Base-by-base conservation (phyloP, 148 eudicot genomes). In the Oxyria digyna region DNA sequence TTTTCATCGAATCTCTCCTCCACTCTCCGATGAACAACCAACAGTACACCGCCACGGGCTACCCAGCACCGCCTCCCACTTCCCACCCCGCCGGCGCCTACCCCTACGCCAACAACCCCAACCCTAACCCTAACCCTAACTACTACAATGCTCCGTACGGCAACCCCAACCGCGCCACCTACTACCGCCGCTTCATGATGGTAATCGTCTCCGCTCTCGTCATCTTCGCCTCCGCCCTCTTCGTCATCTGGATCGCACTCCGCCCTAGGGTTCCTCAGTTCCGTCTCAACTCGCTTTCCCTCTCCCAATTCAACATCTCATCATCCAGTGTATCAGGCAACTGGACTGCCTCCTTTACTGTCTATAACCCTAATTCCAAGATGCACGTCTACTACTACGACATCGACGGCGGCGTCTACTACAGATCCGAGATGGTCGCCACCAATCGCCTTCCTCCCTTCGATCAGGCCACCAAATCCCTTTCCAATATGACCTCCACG, bases 231-330 rank as follows among this genome's bases (percentile, higher is more conserved):
- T 70, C 85, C 33, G 18, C 83, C 64, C 69, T 82, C 70, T 81
- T 91, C 78, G 82, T 87, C 74, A 67, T 85, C 1, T 91, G 92
- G 92, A 79, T 91, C 1, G 75, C 89, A 21, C 85, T 91, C 74
- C 92, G 97, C 41, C 97, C 97, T 3, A 82, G 84, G n/a, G 43
- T 85, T 78, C 97, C 96, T 20, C 43, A 73, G n/a, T 85, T 91
- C 81, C 82, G 75, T 2, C 69, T 89, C 62, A 74, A 78, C 45
- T 79, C 90, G 0, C 38, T 80, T 18, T 21, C 90, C 2, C 52
- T 89, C 42, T 70, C 89, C 69, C 76, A 82, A 68, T 74, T 89
- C 76, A 85, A 79, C 40, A 41, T 50, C 3, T 62, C 74, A 2
- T 40, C 68, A 20, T 67, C 76, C 38, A 12, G 5, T 11, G 26